Conservation (phyloP, 2,329 filamentous ascomycete genomes). For the Talaromyces sp. region DNA sequence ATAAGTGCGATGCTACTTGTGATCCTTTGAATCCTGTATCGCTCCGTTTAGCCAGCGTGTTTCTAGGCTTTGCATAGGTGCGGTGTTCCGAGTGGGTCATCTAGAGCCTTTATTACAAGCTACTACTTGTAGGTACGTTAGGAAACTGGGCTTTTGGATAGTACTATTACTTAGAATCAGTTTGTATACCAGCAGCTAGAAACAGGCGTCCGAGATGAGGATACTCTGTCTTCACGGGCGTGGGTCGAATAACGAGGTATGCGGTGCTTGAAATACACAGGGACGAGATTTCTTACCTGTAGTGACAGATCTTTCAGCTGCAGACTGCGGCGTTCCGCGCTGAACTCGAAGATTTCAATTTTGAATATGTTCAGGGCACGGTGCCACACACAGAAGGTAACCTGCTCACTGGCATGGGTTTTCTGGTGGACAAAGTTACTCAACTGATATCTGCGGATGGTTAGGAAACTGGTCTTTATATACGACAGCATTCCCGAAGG, state of each 20-base stretch:
- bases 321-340: conserved; percentile 11
- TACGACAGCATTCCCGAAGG: conserved; percentile 6
- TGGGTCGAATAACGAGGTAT: conserved; percentile 11
- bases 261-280: background rate
- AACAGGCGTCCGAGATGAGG: conserved; percentile 2
- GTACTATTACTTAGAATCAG: background rate
- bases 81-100: background rate
- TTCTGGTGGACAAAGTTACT: background rate
- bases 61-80: background rate
- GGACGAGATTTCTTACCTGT: background rate
- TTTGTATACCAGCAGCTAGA: background rate
- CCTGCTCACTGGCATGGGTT: background rate
- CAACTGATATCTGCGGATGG: background rate
- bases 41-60: background rate
- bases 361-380: conserved; percentile 12
- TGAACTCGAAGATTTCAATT: conserved; percentile 8
- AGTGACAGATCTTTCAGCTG: conserved; percentile 7
- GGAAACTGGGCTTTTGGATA: background rate
- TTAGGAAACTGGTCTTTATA: conserved; percentile 12
- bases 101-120: background rate
- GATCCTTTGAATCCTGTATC: background rate
- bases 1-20: background rate
- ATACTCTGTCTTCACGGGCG: conserved; percentile 11
- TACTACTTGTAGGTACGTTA: background rate
- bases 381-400: conserved; percentile 11